Evolutionary conservation across 2,329 filamentous ascomycete species (phyloP).

Genomic region (Emergomyces africanus): DNA sequence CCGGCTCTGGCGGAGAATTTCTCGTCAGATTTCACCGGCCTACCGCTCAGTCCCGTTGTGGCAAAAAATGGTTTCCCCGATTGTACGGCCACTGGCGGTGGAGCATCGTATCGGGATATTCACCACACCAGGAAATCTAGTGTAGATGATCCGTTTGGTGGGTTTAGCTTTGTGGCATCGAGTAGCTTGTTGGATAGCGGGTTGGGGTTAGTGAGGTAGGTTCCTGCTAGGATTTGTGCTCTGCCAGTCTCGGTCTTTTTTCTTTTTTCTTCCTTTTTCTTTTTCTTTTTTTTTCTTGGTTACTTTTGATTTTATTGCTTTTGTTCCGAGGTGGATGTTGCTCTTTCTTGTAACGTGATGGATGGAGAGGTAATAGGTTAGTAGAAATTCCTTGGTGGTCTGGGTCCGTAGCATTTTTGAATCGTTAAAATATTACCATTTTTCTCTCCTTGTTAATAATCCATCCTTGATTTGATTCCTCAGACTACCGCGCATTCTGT

Average conservation of each 20-base stretch:
- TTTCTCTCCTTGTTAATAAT: background rate
- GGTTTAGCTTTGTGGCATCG: conserved; percentile 37
- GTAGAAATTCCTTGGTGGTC: background rate
- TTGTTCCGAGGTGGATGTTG: background rate
- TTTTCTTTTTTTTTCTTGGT: background rate
- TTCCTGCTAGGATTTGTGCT: background rate
- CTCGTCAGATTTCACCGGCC: conserved; percentile 74
- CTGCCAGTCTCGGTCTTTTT: background rate
- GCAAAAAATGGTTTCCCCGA: conserved; percentile 15
- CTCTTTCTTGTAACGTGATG: background rate
- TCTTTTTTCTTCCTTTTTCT: too few species aligned
- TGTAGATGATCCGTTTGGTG: conserved; percentile 31
- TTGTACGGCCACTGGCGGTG: background rate
- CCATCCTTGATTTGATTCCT: too few species aligned
- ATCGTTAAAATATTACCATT: background rate
- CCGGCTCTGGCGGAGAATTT: conserved; percentile 97
- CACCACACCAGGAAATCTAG: background rate
- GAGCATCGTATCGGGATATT: background rate
- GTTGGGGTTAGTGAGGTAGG: conserved; percentile 12
- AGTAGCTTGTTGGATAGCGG: conserved; percentile 34
- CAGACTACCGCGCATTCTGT: too few species aligned
- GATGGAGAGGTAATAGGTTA: background rate
- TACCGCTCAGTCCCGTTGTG: conserved; percentile 64
- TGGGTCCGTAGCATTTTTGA: background rate
- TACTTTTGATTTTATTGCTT: background rate